These are phyloP conservation scores for Sisymbrium altissimum DNA, from an alignment of 345 rosid genomes.

Conservation along the genomic window DNA sequence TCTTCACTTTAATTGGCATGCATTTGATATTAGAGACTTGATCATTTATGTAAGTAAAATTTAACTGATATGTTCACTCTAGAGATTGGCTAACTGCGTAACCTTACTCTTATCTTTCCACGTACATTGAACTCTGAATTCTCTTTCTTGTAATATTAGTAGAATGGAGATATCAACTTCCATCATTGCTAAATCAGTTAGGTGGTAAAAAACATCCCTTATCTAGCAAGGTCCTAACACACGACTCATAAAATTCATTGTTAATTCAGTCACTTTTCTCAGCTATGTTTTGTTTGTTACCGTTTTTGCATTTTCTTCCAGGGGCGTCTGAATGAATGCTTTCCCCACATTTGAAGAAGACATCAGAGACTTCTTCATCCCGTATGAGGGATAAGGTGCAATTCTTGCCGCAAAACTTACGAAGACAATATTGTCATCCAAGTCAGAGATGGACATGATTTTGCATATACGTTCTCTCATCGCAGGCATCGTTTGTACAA, in stretches of 20 bases:
- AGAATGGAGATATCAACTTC: neutral
- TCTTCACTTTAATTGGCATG: conserved; percentile 59
- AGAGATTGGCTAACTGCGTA: neutral
- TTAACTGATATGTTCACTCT: neutral
- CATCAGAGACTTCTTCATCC: no score
- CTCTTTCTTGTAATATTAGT: neutral
- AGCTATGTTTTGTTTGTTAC: conserved; percentile 2
- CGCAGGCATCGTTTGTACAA: conserved; percentile 49
- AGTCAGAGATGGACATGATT: no score
- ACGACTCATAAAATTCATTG: no score
- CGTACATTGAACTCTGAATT: neutral
- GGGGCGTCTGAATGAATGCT: no score
- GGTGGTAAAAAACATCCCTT: no score
- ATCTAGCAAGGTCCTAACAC: no score
- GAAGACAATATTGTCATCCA: no score
- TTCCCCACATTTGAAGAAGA: no score
- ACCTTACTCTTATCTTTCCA: neutral
- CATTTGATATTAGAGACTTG: conserved; percentile 56
- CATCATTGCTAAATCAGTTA: conserved; percentile 23
- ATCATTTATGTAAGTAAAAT: conserved; percentile 55
- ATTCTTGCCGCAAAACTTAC: no score
- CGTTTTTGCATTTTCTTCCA: no score
- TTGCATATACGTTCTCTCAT: conserved; percentile 32
- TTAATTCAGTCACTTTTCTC: neutral
- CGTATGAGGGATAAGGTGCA: no score